Percentiles rank a stretch among this genome's conserved stretches.
These are phyloP conservation scores for Neoboletus brunneissimus DNA, from an alignment of 768 basidiomycete genomes.

Conservation along the genomic window DNA sequence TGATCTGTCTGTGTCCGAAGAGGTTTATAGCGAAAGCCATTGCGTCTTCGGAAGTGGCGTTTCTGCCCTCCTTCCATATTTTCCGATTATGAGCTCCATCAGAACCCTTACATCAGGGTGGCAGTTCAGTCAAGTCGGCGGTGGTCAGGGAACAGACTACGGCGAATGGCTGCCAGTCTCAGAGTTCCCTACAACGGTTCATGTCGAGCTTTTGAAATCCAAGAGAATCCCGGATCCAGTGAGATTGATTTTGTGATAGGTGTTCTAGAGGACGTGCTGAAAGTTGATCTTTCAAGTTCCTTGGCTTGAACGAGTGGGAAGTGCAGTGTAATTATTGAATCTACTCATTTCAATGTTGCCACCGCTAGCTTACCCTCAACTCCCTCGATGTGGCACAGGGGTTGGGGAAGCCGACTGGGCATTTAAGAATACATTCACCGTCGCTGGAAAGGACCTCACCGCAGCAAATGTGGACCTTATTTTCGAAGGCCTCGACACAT, in stretches of 20 bases:
- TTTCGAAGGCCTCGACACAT: slow-evolving; percentile 92
- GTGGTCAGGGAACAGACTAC: slow-evolving; percentile 53
- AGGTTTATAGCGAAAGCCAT: slow-evolving; percentile 2
- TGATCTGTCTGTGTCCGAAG: background rate
- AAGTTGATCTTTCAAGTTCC: slow-evolving; percentile 44
- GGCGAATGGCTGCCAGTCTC: slow-evolving; percentile 67
- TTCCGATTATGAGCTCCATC: slow-evolving; percentile 17
- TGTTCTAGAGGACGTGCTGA: background rate
- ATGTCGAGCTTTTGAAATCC: slow-evolving; percentile 76
- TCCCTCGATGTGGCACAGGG: slow-evolving; percentile 49
- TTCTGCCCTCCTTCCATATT: background rate
- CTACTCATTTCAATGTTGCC: background rate
- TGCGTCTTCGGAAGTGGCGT: background rate
- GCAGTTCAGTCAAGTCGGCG: slow-evolving; percentile 66
- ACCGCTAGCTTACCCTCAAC: background rate
- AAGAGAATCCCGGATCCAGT: slow-evolving; percentile 83
- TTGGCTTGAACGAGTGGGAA: slow-evolving; percentile 83
- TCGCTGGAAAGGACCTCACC: slow-evolving; percentile 45
- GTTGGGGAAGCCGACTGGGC: slow-evolving; percentile 84
- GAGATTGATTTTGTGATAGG: slow-evolving; percentile 36
- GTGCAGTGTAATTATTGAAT: slow-evolving; percentile 67
- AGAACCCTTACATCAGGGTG: slow-evolving; percentile 46
- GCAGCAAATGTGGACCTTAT: slow-evolving; percentile 64
- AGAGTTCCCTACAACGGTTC: slow-evolving; percentile 79
- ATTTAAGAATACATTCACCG: slow-evolving; percentile 66